Base-by-base conservation (phyloP, 2,329 filamentous ascomycete species). In the Diaporthe vaccinii region DNA sequence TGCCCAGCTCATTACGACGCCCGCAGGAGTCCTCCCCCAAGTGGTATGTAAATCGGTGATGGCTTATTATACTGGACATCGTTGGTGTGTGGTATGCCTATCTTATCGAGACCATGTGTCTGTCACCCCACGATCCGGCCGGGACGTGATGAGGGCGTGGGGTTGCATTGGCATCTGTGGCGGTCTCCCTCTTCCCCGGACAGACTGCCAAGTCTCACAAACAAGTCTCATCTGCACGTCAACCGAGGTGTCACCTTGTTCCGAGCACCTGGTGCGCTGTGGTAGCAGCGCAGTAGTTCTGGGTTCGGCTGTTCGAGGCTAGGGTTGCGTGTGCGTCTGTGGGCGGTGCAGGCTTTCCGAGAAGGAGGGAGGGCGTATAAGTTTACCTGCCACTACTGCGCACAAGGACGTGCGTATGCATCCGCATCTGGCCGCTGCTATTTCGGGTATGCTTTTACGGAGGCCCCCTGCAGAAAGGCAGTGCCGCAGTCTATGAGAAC, bases 171-270 rank as follows among this genome's bases (percentile, higher is more conserved):
- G 61, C 61, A 44, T 49, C 28, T 31, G 62, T 68, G 62, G 46
- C 62, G 62, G 62, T 53, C 28, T 68, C 46, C 28, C 62, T 36
- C 44, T 17, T 34, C 31, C 44, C 28, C 17, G 20, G 7, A 62
- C 25, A 28, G n/a, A 31, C 46, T 25, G 31, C 62, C 62, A 51
- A 68, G 62, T 68, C 65, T 15, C 46, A 53, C 46, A 68, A 68
- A 55, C 65, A 53, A 68, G 65, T 68, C 65, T 68, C 65, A 68
- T 41, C 65, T 68, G 65, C 65, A 53, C 65, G 65, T 68, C 65
- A 68, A 68, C 31, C 65, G 31, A 68, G 65, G 31, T 53, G 65
- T 68, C 65, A 68, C 65, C 46, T 53, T 41, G 65, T 53, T 68
- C 65, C 65, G 65, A 68, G 65, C 65, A 68, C 31, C 34, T 68